A percentile compares a stretch with the other conserved stretches of the same genome.
Conservation (phyloP, 1,284 basidiomycete genomes). For the Ceratobasidium sp. region DNA sequence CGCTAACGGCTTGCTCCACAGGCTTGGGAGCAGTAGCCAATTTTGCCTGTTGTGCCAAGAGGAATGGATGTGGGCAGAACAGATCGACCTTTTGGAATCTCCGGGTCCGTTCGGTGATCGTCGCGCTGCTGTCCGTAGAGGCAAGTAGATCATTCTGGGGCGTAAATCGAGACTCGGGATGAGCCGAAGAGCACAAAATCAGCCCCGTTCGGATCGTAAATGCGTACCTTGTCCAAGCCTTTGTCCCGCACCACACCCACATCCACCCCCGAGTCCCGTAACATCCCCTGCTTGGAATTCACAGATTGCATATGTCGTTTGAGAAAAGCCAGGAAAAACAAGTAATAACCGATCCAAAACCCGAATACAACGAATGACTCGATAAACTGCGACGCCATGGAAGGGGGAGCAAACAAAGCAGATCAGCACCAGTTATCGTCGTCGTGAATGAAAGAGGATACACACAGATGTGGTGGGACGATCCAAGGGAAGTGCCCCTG, state of each 20-base stretch:
- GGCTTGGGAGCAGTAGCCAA: neutral
- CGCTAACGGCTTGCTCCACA: neutral
- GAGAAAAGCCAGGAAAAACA: neutral
- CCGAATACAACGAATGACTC: slow-evolving; percentile 17
- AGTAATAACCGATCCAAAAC: slow-evolving; percentile 11
- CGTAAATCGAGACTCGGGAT: neutral
- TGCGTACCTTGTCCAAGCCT: slow-evolving; percentile 10
- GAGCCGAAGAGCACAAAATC: neutral
- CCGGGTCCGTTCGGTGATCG: neutral
- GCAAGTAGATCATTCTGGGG: neutral
- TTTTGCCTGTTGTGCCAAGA: neutral
- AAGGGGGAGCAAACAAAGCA: neutral
- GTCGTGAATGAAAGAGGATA: neutral
- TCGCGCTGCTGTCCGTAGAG: slow-evolving; percentile 20
- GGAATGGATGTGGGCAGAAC: slow-evolving; percentile 22
- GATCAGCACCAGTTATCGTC: slow-evolving; percentile 4
- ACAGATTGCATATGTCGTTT: slow-evolving; percentile 1
- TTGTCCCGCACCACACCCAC: neutral
- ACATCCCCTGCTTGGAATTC: neutral
- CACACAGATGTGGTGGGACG: slow-evolving; percentile 14
- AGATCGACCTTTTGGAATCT: slow-evolving; percentile 6
- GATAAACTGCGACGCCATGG: slow-evolving; percentile 4
- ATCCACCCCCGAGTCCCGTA: neutral
- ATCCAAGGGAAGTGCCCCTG: slow-evolving; percentile 10
- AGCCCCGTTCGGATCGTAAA: neutral